Base-by-base conservation (phyloP, 805 yeast species). In the Teunomyces funiuensis region DNA sequence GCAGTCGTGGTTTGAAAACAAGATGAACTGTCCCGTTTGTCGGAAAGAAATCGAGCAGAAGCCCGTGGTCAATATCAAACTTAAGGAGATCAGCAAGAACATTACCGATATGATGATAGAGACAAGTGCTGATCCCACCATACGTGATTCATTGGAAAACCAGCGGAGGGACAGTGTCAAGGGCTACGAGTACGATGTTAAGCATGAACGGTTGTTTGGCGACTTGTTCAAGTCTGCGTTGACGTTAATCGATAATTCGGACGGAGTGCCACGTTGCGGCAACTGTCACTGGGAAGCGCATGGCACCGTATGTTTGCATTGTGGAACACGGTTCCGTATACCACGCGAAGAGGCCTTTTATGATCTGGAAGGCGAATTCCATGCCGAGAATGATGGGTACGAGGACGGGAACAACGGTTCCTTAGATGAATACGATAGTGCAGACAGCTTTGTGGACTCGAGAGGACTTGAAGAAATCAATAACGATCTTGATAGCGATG, bases 271-370 rank as follows among this genome's bases (percentile, higher is more conserved):
- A 0, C 62, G 91, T 41, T 85, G 93, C 54, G 77, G 85, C 6
- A 75, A 78, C 42, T 85, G 93, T 57, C 88, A 82, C 53, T 85
- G 91, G 91, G 91, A 85, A 52, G 80, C 84, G 1, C 78, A 77
- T 45, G 88, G 86, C 0, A 63, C 73, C 3, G 67, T 61, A n/a
- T 85, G 93, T 53, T 70, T 78, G 5, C 84, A 85, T 52, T 85
- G 93, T 59, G 83, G 84, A 4, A 63, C 77, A 43, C 57, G 79
- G 23, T 73, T 83, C 46, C 53, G 71, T 17, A 47, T 54, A 6
- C 58, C 69, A 2, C 55, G 56, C 15, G 59, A 60, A 20, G 62
- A 63, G 17, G 65, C 53, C 25, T 58, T 58, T 33, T 58, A 60
- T 36, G 73, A 69, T 29, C 63, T 66, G 6, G 69, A 62, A 4